Conservation (phyloP, 2,329 filamentous ascomycete genomes). For the Colletotrichum orchidophilum region DNA sequence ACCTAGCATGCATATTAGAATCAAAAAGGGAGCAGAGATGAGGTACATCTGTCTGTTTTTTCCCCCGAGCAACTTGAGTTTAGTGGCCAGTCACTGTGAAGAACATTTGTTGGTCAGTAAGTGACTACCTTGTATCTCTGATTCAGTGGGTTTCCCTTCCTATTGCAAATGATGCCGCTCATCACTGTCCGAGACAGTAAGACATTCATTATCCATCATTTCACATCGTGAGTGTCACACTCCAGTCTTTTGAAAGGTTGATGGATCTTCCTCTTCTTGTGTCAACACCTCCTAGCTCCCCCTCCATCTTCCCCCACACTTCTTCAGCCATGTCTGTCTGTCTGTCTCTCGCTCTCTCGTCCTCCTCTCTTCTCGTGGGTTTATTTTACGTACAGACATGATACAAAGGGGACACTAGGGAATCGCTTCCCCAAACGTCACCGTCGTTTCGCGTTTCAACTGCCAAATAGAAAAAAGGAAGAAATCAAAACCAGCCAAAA, state of each 20-base stretch:
- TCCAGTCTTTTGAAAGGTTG: neutral
- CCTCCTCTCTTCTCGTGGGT: conserved; percentile 18
- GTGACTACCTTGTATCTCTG: too few relatives aligned
- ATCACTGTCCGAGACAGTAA: too few relatives aligned
- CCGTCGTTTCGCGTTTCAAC: conserved; percentile 17
- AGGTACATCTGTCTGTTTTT: too few relatives aligned
- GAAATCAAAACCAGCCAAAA: conserved; percentile 14
- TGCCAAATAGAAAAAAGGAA: neutral
- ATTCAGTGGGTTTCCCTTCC: too few relatives aligned
- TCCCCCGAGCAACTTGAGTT: too few relatives aligned
- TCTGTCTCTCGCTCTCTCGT: neutral
- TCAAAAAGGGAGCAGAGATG: neutral
- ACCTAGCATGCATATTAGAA: neutral
- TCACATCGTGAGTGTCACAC: neutral
- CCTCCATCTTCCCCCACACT: neutral
- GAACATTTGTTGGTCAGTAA: too few relatives aligned
- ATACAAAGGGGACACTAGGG: conserved; percentile 30
- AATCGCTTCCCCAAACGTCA: conserved; percentile 28
- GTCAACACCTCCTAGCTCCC: neutral
- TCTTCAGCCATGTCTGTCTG: neutral
- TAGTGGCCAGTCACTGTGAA: too few relatives aligned
- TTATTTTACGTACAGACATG: conserved; percentile 33
- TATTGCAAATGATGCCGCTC: too few relatives aligned
- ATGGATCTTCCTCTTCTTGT: neutral
- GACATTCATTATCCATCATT: too few relatives aligned